Conservation (phyloP, 2,329 filamentous ascomycete genomes). For the Aspergillus fructus region DNA sequence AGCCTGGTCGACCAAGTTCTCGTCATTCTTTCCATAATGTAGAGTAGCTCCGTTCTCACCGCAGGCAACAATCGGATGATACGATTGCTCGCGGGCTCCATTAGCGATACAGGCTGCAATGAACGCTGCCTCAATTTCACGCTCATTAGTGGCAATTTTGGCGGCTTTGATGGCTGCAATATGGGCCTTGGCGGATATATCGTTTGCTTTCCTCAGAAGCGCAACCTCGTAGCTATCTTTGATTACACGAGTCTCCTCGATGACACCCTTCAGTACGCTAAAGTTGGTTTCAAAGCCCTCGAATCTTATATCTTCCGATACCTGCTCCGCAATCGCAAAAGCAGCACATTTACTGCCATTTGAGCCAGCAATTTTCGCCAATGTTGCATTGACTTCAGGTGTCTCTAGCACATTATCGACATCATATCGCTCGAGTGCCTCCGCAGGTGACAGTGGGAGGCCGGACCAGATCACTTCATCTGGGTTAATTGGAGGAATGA, state of each 20-base stretch:
- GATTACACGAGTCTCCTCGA: conserved; percentile 76
- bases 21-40: conserved; percentile 82
- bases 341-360: conserved; percentile 52
- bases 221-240: conserved; percentile 86
- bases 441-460: conserved; percentile 71
- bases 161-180: conserved; percentile 67
- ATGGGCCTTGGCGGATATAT: conserved; percentile 76
- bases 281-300: conserved; percentile 67
- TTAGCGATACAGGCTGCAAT: conserved; percentile 68
- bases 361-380: conserved; percentile 51
- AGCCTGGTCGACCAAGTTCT: conserved; percentile 58
- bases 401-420: conserved; percentile 75
- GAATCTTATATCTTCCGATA: conserved; percentile 71
- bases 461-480: conserved; percentile 92
- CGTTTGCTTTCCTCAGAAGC: conserved; percentile 77
- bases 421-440: conserved; percentile 76
- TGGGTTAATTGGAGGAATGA: conserved; percentile 84
- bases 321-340: conserved; percentile 76
- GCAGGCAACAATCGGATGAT: conserved; percentile 82
- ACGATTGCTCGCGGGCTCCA: conserved; percentile 76
- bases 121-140: conserved; percentile 79
- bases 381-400: conserved; percentile 71
- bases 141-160: conserved; percentile 68
- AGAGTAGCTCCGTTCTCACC: conserved; percentile 80
- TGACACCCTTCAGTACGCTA: conserved; percentile 62